Evolutionary conservation across 2,329 filamentous ascomycete genomes (phyloP).

Genomic region (Thielaviopsis euricoi): DNA sequence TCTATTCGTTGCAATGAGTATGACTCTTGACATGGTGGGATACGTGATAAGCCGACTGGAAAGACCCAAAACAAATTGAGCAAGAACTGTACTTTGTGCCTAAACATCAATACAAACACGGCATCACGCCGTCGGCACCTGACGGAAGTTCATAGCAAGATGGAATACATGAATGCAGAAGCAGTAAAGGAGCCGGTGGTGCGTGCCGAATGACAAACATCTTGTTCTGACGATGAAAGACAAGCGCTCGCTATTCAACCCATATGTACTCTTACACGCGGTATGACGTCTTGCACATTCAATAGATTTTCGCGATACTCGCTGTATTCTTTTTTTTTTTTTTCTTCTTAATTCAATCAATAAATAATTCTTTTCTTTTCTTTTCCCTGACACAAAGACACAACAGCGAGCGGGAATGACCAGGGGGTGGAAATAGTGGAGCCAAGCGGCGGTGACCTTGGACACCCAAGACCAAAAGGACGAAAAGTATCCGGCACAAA

Average conservation of each 20-base stretch:
- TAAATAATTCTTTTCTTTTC: neutral
- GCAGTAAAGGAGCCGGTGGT: neutral
- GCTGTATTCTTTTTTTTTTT: neutral
- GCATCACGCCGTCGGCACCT: neutral
- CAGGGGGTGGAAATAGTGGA: neutral
- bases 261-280: too few relatives aligned
- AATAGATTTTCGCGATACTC: too few relatives aligned
- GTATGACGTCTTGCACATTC: too few relatives aligned
- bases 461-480: neutral
- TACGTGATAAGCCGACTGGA: neutral
- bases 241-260: too few relatives aligned
- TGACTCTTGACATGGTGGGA: neutral
- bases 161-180: neutral
- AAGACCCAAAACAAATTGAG: neutral
- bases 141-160: too few relatives aligned
- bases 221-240: too few relatives aligned
- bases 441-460: neutral
- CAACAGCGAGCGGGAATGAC: too few relatives aligned
- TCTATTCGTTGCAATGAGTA: neutral
- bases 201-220: neutral
- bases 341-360: neutral
- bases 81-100: neutral
- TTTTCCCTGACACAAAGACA: too few relatives aligned
- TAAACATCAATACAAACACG: neutral
- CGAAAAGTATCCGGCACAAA: constrained; percentile 7